phyloP scores from a whole-genome alignment of 2,329 filamentous ascomycete genomes.

The Xylaria sp. region DNA sequence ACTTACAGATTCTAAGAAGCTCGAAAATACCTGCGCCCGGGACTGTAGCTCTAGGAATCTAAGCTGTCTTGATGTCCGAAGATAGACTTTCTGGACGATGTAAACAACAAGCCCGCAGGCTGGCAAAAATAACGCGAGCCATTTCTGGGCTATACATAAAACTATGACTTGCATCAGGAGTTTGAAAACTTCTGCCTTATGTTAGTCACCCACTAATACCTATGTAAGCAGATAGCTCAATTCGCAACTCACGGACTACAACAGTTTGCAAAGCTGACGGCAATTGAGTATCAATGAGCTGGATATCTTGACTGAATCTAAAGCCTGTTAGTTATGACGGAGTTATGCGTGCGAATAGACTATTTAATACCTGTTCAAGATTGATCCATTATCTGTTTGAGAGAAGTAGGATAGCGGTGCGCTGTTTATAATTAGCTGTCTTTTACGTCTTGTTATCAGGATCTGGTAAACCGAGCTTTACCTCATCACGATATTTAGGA shows the following conservation, averaged over 20 bases:
- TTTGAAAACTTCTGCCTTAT: conserved; percentile 52
- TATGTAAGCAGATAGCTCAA: not conserved
- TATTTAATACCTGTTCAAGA: conserved; percentile 53
- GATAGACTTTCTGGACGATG: conserved; percentile 61
- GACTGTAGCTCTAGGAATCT: conserved; percentile 66
- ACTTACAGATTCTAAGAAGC: conserved; percentile 42
- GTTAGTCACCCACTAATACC: not conserved
- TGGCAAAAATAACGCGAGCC: conserved; percentile 60
- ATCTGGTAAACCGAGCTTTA: not conserved
- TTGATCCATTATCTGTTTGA: conserved; percentile 54
- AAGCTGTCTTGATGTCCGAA: conserved; percentile 67
- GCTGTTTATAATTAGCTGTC: conserved; percentile 39
- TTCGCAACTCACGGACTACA: conserved; percentile 49
- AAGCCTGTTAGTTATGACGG: conserved; percentile 10
- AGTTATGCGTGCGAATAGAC: not conserved
- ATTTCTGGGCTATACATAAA: conserved; percentile 58
- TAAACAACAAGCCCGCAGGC: conserved; percentile 56
- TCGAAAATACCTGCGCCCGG: conserved; percentile 54
- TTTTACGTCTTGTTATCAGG: not conserved
- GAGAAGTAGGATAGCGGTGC: conserved; percentile 57
- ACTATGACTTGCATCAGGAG: conserved; percentile 57
- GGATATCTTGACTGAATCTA: conserved; percentile 59
- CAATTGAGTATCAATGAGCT: conserved; percentile 57
- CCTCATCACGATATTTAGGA: conserved; percentile 49
- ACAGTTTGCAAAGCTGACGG: conserved; percentile 52